Base-by-base conservation (phyloP, 2,329 filamentous ascomycete species). In the Hypoxylon sp. region DNA sequence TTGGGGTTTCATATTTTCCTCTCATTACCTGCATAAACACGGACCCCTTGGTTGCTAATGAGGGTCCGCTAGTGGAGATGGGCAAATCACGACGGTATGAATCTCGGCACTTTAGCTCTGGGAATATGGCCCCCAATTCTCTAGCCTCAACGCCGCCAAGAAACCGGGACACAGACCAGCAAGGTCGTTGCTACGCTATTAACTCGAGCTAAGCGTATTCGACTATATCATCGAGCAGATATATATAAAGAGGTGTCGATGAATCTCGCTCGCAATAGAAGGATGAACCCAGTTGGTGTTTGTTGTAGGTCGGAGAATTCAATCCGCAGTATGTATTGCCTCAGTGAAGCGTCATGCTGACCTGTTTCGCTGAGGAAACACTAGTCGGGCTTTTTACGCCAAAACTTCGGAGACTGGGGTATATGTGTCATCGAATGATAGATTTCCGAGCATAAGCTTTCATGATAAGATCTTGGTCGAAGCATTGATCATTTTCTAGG, bases 31-130 rank as follows among this genome's bases (percentile, higher is more conserved):
- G 32, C 50, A 57, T 57, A 51, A 51, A 60, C 51, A 41, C 10
- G 30, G 14, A 14, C 32, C 60, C 51, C 30, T 53, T 55, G 25
- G 43, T 19, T 43, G 38, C 45, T 32, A 56, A 51, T 49, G 60
- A 60, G 32, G 46, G 34, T 38, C 59, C 49, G 56, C 60, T 53
- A 48, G 50, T 59, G 50, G 58, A 41, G 28, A 43, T 53, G 38
- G 48, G 52, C 46, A 46, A 57, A 52, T 51, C 46, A 48, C 51
- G 28, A 25, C 50, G 59, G 43, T 48, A 17, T 41, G 23, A 38
- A 52, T 13, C 48, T 51, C 60, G 60, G 60, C 53, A 63, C 49
- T 59, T 21, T 48, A 56, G 48, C 34, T 61, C 53, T 43, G 38
- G 46, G 49, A 25, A 62, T 66, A 52, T 49, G 32, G 60, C 58